A percentile compares a stretch with the other conserved stretches of the same genome.
These are phyloP conservation scores for Protea cynaroides DNA, from an alignment of 164 flowering plant species.

Conservation along the genomic window DNA sequence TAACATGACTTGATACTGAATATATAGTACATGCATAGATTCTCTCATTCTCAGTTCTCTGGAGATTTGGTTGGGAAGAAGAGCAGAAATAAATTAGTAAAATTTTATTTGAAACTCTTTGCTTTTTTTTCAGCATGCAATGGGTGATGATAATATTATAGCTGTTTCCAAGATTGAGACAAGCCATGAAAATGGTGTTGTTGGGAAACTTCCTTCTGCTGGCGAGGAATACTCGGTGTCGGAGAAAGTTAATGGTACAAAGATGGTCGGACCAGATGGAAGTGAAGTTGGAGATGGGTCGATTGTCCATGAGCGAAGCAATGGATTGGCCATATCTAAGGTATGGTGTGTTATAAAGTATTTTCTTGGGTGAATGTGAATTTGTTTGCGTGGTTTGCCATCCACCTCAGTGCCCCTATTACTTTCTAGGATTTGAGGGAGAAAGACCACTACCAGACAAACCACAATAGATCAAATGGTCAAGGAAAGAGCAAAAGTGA, in stretches of 20 bases:
- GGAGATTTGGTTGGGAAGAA: not conserved
- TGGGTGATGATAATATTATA: conserved; percentile 36
- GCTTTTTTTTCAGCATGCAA: conserved; percentile 23
- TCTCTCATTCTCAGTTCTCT: not conserved
- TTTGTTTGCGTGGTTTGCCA: not conserved
- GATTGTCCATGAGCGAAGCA: conserved; percentile 17
- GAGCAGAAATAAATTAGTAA: not conserved
- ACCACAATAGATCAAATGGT: conserved; percentile 28
- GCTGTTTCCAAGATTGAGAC: conserved; percentile 19
- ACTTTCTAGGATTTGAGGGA: conserved; percentile 36
- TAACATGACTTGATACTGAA: not conserved
- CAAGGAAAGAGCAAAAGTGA: conserved; percentile 36
- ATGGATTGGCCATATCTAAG: conserved; percentile 26
- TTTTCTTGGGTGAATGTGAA: not conserved
- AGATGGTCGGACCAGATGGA: conserved; percentile 18
- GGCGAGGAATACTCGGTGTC: conserved; percentile 16
- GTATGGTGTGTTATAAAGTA: conserved; percentile 14
- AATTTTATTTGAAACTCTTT: not conserved
- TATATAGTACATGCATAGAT: not conserved
- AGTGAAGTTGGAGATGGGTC: conserved; percentile 21
- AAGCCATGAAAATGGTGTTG: conserved; percentile 37
- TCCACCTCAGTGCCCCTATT: not conserved
- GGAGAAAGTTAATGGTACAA: conserved; percentile 21
- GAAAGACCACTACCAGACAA: conserved; percentile 15
- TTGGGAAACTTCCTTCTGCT: conserved; percentile 14